Evolutionary conservation across 2,329 filamentous ascomycete genomes (phyloP), one percentile per base, ranked within the genome.

Genomic region (Cladophialophora exuberans): DNA sequence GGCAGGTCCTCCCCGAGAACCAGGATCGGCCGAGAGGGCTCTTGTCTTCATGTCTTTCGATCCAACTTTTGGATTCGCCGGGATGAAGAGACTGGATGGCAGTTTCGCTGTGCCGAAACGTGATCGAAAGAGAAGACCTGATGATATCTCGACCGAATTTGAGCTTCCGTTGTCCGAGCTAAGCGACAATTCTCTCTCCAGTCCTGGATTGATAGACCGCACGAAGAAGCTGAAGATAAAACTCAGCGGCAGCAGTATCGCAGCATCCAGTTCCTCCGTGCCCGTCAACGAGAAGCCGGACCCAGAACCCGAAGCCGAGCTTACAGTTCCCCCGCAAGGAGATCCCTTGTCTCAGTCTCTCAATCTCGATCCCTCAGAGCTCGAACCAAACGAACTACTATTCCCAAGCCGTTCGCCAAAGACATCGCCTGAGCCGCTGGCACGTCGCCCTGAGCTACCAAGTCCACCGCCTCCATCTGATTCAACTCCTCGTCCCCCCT

Each of bases 41-140:
- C 63, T 75, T 18, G 60, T 74, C 6, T 64, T 74, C 33, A 67
- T 75, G 52, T 73, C 67, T 46, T 75, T 75, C 52, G 72, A 75
- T 56, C 72, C 72, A 0, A 56, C 62, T 2, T 66, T 73, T 35
- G 64, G 64, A 31, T 64, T 72, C 25, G 61, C 67, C 2, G 62
- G 62, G 15, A 61, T 67, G 61, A 64, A 36, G 22, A 39, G 55
- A 3, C 52, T 61, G 4, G 54, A 61, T 48, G 54, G 52, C 26
- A 51, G 31, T 30, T 28, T 45, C 6, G 55, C 44, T 1, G 22
- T n/a, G 36, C 43, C 38, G 15, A 53, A 38, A 33, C 11, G 28
- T 15, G 28, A 49, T n/a, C 42, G 52, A 49, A 57, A 52, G 52
- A 39, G 46, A 15, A 54, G 48, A 26, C 17, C 22, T n/a, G n/a